Evolutionary conservation across 2,329 filamentous ascomycete genomes (phyloP).

Genomic region (Botrytis cinerea): DNA sequence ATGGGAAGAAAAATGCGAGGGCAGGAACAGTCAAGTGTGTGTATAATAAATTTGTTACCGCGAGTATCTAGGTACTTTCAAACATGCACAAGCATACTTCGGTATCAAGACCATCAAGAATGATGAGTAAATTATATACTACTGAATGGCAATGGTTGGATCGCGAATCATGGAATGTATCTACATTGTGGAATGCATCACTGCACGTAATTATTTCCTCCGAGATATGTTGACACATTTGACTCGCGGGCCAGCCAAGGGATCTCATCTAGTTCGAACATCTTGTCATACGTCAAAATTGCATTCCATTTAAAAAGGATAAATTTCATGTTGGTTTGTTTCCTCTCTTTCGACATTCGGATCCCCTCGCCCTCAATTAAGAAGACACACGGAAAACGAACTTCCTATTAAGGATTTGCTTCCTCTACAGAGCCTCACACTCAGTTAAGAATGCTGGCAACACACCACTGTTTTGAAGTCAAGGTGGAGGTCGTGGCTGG

Average conservation of each 20-base stretch:
- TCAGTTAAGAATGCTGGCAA: constrained; percentile 62
- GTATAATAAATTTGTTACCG: too few relatives aligned
- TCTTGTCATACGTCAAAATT: neutral
- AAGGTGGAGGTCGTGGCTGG: constrained; percentile 70
- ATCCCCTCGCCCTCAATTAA: constrained; percentile 70
- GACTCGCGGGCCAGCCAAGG: neutral
- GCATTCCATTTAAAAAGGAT: neutral
- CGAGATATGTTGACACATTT: neutral
- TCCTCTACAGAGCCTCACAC: constrained; percentile 65
- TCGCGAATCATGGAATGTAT: neutral
- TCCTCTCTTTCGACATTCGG: constrained; percentile 72
- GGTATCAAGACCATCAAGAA: neutral
- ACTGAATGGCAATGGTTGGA: neutral
- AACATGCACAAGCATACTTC: neutral
- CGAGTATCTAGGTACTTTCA: neutral
- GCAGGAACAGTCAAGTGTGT: neutral
- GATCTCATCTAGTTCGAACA: neutral
- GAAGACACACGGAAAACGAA: constrained; percentile 68
- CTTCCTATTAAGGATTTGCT: constrained; percentile 64
- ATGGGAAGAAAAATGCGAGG: neutral
- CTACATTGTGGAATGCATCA: neutral
- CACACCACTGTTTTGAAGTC: constrained; percentile 60
- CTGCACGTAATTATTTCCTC: constrained; percentile 7
- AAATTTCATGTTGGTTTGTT: constrained; percentile 46
- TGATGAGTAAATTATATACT: neutral